These are phyloP conservation scores for Diaporthe vaccinii DNA, from an alignment of 2,329 filamentous ascomycete species.

Conservation along the genomic window DNA sequence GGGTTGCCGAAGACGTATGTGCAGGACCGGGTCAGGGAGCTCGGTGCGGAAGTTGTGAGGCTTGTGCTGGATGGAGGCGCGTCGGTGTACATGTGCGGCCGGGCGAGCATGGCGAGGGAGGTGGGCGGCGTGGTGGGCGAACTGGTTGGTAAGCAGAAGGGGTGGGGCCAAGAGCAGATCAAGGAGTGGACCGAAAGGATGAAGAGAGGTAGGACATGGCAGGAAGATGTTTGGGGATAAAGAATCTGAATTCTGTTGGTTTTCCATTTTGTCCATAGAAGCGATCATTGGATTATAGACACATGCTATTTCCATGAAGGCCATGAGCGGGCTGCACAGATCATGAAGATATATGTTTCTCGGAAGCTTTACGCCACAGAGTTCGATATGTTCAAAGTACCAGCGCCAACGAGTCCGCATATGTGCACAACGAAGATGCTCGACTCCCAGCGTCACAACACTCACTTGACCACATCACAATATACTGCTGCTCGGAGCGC, in stretches of 20 bases:
- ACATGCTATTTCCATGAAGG: background rate
- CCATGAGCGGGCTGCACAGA: background rate
- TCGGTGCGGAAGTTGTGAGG: constrained; percentile 47
- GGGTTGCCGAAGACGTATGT: constrained; percentile 50
- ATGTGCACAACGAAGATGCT: background rate
- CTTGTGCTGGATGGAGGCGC: constrained; percentile 51
- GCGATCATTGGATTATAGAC: background rate
- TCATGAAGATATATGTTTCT: background rate
- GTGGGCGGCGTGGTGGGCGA: constrained; percentile 55
- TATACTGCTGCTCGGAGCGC: background rate
- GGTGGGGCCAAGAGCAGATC: constrained; percentile 55
- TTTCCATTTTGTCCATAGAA: background rate
- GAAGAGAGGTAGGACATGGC: constrained; percentile 65
- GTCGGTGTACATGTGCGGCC: constrained; percentile 58
- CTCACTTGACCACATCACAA: background rate
- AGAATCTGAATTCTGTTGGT: no score
- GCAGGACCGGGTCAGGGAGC: constrained; percentile 53
- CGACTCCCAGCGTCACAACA: background rate
- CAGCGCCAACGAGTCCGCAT: background rate
- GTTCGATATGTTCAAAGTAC: background rate
- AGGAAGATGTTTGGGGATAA: constrained; percentile 66
- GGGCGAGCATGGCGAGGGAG: constrained; percentile 58
- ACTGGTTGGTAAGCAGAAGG: constrained; percentile 51
- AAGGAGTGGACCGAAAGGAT: constrained; percentile 61
- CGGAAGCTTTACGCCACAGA: background rate